Evolutionary conservation across 2,329 filamentous ascomycete genomes (phyloP), one percentile per base, ranked within the genome.

Genomic region (Alternaria infectoria): DNA sequence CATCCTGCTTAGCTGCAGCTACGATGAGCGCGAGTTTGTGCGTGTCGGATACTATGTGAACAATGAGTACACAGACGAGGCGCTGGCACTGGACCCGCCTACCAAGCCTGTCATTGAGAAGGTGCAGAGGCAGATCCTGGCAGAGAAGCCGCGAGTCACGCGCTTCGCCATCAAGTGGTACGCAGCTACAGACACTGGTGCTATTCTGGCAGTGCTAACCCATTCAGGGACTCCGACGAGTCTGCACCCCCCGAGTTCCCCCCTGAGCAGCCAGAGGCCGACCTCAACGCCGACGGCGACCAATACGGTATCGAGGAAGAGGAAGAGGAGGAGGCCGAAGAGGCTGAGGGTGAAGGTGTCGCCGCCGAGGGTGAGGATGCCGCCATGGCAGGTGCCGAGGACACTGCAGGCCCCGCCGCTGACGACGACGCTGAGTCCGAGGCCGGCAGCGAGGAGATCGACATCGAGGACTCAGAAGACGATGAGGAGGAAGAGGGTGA

Each of bases 41-140:
- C 93, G 96, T 70, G 95, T 99, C 45, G 96, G 96, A 66, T 99
- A 99, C 87, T 99, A 99, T 74, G 96, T 99, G 76, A 99, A 98
- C 86, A 99, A 99, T 76, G 96, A 99, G 81, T 99, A 99, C 81
- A 93, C 97, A 73, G 91, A 92, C 25, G 93, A 96, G 75, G 93
- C 97, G 80, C 87, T 99, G 67, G 91, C 89, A 73, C 89, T 91
- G 51, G 94, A 98, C 74, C 96, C 96, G 10, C 96, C 96, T 7
- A 87, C 93, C 61, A 97, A 97, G 85, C 94, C 94, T 43, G 87
- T 96, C 72, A 90, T 98, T 69, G 96, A 99, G 79, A 93, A 93
- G 76, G 93, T 99, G 68, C 89, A 89, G 70, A 91, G 96, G 73
- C 97, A 96, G 77, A 92, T 99, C 54, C 88, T 99, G 40, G 93